These are phyloP conservation scores for Aspergillus pseudoviridinutans DNA, from an alignment of 2,329 filamentous ascomycete species.

Conservation along the genomic window DNA sequence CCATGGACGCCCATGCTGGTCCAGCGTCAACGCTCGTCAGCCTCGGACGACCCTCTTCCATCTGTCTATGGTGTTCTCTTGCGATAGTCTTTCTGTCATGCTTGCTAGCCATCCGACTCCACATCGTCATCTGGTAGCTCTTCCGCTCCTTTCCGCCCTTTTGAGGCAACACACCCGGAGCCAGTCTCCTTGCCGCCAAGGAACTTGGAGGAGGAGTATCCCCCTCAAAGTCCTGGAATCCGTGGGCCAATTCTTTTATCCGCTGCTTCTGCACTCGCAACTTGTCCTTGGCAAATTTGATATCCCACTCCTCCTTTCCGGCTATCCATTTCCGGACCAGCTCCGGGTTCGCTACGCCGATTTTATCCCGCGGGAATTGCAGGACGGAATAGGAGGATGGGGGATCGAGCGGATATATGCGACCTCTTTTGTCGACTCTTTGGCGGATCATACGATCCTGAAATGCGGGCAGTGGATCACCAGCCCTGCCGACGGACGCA, in stretches of 20 bases:
- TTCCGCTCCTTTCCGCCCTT: conserved; percentile 52
- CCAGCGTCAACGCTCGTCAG: conserved; percentile 25
- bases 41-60: conserved; percentile 18
- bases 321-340: conserved; percentile 81
- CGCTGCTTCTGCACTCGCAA: conserved; percentile 69
- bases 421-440: conserved; percentile 72
- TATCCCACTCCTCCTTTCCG: conserved; percentile 69
- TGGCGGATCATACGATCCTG: conserved; percentile 88
- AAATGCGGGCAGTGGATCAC: conserved; percentile 77
- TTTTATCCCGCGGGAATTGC: conserved; percentile 57
- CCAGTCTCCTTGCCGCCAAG: conserved; percentile 63
- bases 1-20: conserved; percentile 21
- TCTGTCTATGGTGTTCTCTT: conserved; percentile 19
- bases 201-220: conserved; percentile 82
- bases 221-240: conserved; percentile 68
- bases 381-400: conserved; percentile 63
- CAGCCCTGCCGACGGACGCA: conserved; percentile 71
- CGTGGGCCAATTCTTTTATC: conserved; percentile 66
- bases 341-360: conserved; percentile 75
- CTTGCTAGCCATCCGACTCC: conserved; percentile 83
- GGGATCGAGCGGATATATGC: conserved; percentile 63
- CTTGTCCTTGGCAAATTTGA: conserved; percentile 65
- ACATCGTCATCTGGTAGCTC: conserved; percentile 75
- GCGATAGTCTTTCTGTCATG: conserved; percentile 73
- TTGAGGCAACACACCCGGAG: conserved; percentile 27